Evolutionary conservation across 2,329 filamentous ascomycete species (phyloP).

Genomic region (Chrysoporthe cubensis): DNA sequence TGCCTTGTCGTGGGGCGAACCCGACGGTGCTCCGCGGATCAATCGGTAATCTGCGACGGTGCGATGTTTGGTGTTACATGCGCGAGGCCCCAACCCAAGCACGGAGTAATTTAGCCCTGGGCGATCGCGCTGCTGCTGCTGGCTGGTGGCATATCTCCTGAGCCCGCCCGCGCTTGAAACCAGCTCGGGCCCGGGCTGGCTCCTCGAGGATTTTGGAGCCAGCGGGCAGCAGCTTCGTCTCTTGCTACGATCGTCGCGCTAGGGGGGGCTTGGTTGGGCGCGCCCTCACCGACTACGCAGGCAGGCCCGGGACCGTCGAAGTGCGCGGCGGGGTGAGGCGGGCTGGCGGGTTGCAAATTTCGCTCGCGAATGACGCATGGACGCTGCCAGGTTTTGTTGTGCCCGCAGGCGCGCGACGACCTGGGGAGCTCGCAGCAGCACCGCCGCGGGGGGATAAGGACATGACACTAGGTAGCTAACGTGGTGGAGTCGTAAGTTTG

Average conservation of each 20-base stretch:
- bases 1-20: background rate
- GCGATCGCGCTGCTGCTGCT: background rate
- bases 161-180: background rate
- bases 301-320: too few relatives aligned
- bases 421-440: background rate
- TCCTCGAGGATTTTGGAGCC: too few relatives aligned
- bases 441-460: background rate
- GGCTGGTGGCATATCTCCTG: background rate
- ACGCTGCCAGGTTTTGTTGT: background rate
- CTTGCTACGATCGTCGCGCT: too few relatives aligned
- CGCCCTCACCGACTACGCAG: background rate
- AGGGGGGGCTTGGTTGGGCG: background rate
- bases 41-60: conserved; percentile 7
- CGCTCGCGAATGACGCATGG: background rate
- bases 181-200: background rate
- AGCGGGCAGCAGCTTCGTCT: too few relatives aligned
- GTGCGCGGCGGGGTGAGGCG: background rate
- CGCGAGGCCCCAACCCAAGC: background rate
- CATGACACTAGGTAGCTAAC: background rate
- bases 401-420: background rate
- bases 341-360: background rate
- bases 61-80: background rate
- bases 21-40: background rate
- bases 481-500: background rate
- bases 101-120: background rate